Percentiles rank a stretch among this genome's conserved stretches.
These are phyloP conservation scores for Colletotrichum sp. DNA, from an alignment of 2,329 filamentous ascomycete species.

Conservation along the genomic window DNA sequence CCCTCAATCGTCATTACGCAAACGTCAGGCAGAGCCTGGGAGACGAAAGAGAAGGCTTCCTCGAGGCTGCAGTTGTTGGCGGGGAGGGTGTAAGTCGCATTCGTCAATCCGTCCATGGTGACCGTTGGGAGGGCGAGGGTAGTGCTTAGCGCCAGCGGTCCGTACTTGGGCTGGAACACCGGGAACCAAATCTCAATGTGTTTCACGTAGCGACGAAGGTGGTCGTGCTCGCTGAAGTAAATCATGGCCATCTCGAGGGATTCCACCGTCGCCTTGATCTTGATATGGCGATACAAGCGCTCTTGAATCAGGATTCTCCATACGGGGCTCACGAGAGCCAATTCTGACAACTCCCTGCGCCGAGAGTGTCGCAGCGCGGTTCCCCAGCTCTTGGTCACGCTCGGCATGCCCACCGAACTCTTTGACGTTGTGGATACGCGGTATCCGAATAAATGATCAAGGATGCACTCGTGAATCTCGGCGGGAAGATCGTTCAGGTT, in stretches of 20 bases:
- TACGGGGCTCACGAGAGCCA: constrained; percentile 65
- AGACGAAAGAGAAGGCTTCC: constrained; percentile 71
- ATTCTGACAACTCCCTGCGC: constrained; percentile 68
- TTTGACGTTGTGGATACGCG: constrained; percentile 65
- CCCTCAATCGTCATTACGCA: constrained; percentile 75
- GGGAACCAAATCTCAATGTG: constrained; percentile 82
- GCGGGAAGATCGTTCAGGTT: constrained; percentile 61
- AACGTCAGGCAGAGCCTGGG: constrained; percentile 61
- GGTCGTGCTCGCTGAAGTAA: constrained; percentile 64
- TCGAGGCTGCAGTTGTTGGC: constrained; percentile 73
- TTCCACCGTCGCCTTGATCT: constrained; percentile 73
- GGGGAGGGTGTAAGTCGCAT: constrained; percentile 62
- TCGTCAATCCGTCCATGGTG: constrained; percentile 60
- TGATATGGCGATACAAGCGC: constrained; percentile 76
- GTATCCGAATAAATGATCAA: constrained; percentile 75
- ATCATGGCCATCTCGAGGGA: constrained; percentile 62
- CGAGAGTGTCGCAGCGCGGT: constrained; percentile 71
- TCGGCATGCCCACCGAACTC: constrained; percentile 58
- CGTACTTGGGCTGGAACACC: constrained; percentile 67
- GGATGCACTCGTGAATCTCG: constrained; percentile 75
- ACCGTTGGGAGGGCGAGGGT: constrained; percentile 54
- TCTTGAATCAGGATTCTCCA: constrained; percentile 75
- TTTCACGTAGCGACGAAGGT: constrained; percentile 68
- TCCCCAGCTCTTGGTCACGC: constrained; percentile 63
- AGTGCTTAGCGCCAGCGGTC: constrained; percentile 45